Evolutionary conservation across 441 rosid genomes (phyloP).

Genomic region (Populus tomentosa): DNA sequence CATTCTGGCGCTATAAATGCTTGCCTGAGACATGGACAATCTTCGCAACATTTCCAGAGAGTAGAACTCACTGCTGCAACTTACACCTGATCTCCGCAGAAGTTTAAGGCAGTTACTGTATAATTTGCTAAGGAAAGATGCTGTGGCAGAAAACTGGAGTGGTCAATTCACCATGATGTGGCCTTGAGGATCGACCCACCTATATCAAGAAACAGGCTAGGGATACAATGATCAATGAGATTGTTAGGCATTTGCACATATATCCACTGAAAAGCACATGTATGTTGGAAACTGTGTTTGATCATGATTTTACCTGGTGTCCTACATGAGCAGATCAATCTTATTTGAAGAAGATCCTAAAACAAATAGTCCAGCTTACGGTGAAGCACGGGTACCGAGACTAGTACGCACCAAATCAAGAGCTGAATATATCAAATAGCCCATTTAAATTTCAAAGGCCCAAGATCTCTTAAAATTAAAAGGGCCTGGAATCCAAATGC

Average conservation of each 20-base stretch:
- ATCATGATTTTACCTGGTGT: constrained; percentile 34
- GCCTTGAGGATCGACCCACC: constrained; percentile 55
- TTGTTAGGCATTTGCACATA: not conserved
- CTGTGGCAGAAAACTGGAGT: constrained; percentile 48
- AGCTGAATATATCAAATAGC: too few relatives aligned
- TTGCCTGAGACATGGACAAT: constrained; percentile 50
- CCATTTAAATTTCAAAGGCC: too few relatives aligned
- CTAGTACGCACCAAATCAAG: too few relatives aligned
- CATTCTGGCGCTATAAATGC: not conserved
- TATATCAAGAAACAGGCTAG: constrained; percentile 8
- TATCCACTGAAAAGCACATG: not conserved
- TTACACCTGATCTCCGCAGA: constrained; percentile 31
- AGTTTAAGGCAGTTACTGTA: constrained; percentile 52
- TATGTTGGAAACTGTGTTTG: not conserved
- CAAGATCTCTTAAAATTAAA: too few relatives aligned
- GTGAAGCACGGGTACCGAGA: too few relatives aligned
- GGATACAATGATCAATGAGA: not conserved
- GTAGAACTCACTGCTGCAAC: constrained; percentile 28
- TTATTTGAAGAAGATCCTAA: constrained; percentile 30
- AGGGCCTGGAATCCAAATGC: too few relatives aligned
- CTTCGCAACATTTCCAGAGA: constrained; percentile 32
- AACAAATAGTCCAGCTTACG: not conserved
- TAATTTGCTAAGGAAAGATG: constrained; percentile 53
- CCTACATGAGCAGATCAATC: constrained; percentile 31
- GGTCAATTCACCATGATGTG: constrained; percentile 22